Conservation (phyloP, 352 stramenopile species). For the Globisporangium paroecandrum region DNA sequence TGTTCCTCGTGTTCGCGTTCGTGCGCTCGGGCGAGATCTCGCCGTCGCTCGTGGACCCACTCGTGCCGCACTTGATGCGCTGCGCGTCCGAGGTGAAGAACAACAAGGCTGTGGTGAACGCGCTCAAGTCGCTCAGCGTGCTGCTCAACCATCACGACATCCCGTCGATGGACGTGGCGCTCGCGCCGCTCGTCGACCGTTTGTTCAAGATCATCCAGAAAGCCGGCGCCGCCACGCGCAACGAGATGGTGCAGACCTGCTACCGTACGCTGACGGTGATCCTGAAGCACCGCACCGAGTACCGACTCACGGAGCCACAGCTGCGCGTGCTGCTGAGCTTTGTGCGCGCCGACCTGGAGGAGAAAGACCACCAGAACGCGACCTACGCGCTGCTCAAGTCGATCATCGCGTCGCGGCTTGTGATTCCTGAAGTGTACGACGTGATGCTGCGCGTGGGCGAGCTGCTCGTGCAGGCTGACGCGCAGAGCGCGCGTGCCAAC, state of each 20-base stretch:
- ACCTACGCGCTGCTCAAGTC: slow-evolving; percentile 93
- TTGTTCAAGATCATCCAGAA: slow-evolving; percentile 91
- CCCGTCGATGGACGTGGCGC: slow-evolving; percentile 81
- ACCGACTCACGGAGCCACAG: slow-evolving; percentile 65
- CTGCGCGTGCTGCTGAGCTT: slow-evolving; percentile 90
- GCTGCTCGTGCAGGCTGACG: slow-evolving; percentile 92
- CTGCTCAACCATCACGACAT: slow-evolving; percentile 87
- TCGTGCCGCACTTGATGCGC: slow-evolving; percentile 89
- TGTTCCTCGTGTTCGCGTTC: slow-evolving; percentile 77
- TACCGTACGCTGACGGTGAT: slow-evolving; percentile 93
- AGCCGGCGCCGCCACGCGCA: slow-evolving; percentile 86
- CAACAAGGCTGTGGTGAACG: slow-evolving; percentile 88
- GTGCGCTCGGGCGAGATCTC: slow-evolving; percentile 32
- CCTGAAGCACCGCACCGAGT: slow-evolving; percentile 61
- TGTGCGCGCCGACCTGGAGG: slow-evolving; percentile 88
- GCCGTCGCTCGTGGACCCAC: slow-evolving; percentile 84
- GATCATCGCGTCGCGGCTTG: slow-evolving; percentile 87
- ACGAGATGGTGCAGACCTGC: slow-evolving; percentile 95
- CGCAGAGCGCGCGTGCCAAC: slow-evolving; percentile 77
- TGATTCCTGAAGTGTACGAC: slow-evolving; percentile 96
- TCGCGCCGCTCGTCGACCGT: slow-evolving; percentile 84
- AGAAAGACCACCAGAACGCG: slow-evolving; percentile 94
- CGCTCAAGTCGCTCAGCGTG: slow-evolving; percentile 91
- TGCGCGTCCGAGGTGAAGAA: slow-evolving; percentile 91
- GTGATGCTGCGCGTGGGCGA: slow-evolving; percentile 93